Percentiles rank a stretch among this genome's conserved stretches.
Conservation (phyloP, 2,329 filamentous ascomycete genomes). For the Dactylellina parvicollis region DNA sequence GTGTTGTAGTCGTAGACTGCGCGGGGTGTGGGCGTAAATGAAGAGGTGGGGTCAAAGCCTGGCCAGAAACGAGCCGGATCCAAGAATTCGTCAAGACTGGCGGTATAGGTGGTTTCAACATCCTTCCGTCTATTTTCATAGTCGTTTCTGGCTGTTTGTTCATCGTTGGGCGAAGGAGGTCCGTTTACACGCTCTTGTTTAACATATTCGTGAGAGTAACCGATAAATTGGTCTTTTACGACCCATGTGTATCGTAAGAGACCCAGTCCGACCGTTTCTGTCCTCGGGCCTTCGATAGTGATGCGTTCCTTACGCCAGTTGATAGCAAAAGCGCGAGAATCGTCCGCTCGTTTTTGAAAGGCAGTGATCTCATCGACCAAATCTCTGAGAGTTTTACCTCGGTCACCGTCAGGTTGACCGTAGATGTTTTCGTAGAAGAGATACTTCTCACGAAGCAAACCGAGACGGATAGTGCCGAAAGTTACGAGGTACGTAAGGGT, state of each 20-base stretch:
- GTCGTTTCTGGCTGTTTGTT: background rate
- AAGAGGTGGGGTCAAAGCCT: background rate
- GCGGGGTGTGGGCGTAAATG: background rate
- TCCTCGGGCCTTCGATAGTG: background rate
- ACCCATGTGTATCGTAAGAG: background rate
- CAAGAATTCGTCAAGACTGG: background rate
- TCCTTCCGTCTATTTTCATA: background rate
- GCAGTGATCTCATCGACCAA: background rate
- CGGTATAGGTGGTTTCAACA: background rate
- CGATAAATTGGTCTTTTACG: background rate
- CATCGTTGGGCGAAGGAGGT: background rate
- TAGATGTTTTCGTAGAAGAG: conserved; percentile 4
- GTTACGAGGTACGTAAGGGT: background rate
- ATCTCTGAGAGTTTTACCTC: background rate
- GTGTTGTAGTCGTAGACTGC: background rate
- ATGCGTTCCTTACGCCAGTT: background rate
- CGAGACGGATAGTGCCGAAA: background rate
- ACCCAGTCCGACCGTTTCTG: background rate
- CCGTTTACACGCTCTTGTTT: background rate
- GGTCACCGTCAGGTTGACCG: background rate
- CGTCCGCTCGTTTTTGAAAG: background rate
- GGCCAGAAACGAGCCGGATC: conserved; percentile 1
- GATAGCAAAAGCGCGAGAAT: background rate
- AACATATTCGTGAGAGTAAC: background rate
- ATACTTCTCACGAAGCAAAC: conserved; percentile 1